Evolutionary conservation across 176 grass and related monocot genomes (phyloP).

Genomic region (Carex scoparia): DNA sequence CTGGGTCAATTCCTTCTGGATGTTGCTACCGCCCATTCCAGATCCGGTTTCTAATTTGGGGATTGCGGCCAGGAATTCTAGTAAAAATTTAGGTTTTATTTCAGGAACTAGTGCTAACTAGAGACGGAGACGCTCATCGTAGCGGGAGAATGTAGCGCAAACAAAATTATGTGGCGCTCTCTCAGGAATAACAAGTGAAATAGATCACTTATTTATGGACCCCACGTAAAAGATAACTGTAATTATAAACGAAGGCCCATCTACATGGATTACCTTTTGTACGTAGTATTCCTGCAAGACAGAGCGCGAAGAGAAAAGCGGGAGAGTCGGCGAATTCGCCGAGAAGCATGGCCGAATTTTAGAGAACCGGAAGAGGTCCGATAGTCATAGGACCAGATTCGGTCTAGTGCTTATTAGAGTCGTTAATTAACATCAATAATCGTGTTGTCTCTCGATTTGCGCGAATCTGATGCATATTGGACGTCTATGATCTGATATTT

Average conservation of each 20-base stretch:
- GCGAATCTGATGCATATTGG: too few species aligned
- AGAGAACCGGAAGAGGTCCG: too few species aligned
- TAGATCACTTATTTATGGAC: not conserved
- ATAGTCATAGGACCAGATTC: too few species aligned
- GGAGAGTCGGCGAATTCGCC: not conserved
- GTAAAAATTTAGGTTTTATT: not conserved
- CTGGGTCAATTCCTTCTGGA: conserved; percentile 5
- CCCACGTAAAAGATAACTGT: not conserved
- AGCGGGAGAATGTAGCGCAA: not conserved
- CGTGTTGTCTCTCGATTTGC: too few species aligned
- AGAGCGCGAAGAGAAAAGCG: not conserved
- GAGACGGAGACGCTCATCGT: not conserved
- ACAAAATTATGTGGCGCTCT: not conserved
- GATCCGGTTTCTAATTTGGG: conserved; percentile 11
- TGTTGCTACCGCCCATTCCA: conserved; percentile 3
- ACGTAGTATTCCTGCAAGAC: not conserved
- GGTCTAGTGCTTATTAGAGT: too few species aligned
- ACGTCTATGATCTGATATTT: too few species aligned
- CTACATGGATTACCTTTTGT: not conserved
- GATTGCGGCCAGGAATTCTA: not conserved
- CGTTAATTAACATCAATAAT: too few species aligned
- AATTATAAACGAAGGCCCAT: not conserved
- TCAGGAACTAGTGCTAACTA: not conserved
- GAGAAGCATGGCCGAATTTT: too few species aligned
- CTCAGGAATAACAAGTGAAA: not conserved